Evolutionary conservation across 2,329 filamentous ascomycete genomes (phyloP), one percentile per base, ranked within the genome.

Genomic region (Aschersonia sp.): DNA sequence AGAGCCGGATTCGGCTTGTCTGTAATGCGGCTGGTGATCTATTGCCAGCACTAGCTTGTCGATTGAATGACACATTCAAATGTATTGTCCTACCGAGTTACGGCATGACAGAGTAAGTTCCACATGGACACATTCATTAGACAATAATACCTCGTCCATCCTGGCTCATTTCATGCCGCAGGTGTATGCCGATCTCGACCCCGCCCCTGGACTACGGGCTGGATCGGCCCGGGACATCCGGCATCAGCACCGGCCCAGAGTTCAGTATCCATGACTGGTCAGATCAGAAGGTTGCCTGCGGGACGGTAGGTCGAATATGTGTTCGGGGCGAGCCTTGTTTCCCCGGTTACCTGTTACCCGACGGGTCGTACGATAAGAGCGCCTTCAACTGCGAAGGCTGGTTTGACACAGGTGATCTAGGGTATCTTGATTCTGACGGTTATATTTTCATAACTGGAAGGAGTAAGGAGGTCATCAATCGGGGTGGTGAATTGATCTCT

Each of bases 401-500:
- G 69, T 76, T 76, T 49, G 71, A 74, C 44, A 76, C 73, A 8
- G 73, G 73, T 30, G 73, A 76, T 50, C 63, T 75, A 50, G 73
- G 73, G 3, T 71, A 73, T 47, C 62, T 75, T 49, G 73, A 76
- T 50, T 48, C 58, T 1, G 67, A 73, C 9, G 70, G 71, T 30
- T 76, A 70, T 51, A 64, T 76, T 7, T 76, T 69, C 57, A 71
- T 76, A 51, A 76, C 72, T 2, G 73, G 73, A 6, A 66, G 73
- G 32, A 74, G 66, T 55, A 77, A 76, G 53, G 73, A 76, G 48
- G 71, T 76, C 48, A 75, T 77, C 58, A 76, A 76, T 54, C 68
- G 73, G 9, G 74, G 74, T 37, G 73, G 74, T 35, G 74, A 78
- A 55, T 65, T 77, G n/a, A 76, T 78, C 48, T 76, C 72, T 5